Evolutionary conservation across 768 basidiomycete genomes (phyloP).

Genomic region (Tylopilus rubrobrunneus): DNA sequence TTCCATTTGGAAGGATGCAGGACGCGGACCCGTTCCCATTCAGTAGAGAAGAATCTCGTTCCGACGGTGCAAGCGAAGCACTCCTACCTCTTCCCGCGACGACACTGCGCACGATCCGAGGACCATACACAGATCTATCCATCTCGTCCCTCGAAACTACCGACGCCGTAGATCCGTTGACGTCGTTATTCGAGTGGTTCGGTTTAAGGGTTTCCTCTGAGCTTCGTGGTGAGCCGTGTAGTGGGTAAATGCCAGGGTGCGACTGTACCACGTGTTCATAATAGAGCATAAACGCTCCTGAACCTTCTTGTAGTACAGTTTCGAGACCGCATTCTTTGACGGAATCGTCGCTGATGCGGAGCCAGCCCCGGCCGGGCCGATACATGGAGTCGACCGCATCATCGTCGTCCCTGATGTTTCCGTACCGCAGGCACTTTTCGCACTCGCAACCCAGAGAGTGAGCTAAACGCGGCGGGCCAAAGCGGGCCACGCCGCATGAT

Average conservation of each 20-base stretch:
- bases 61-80: slow-evolving; percentile 32
- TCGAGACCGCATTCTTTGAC: slow-evolving; percentile 76
- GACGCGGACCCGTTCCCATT: slow-evolving; percentile 12
- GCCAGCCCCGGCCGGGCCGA: slow-evolving; percentile 67
- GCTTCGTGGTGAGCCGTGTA: slow-evolving; percentile 38
- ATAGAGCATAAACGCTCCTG: slow-evolving; percentile 86
- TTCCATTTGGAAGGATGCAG: slow-evolving; percentile 22
- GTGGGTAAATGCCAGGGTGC: slow-evolving; percentile 32
- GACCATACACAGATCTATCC: slow-evolving; percentile 31
- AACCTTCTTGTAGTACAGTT: slow-evolving; percentile 67
- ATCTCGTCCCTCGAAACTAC: slow-evolving; percentile 30
- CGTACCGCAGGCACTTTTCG: slow-evolving; percentile 41
- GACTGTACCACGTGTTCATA: slow-evolving; percentile 70
- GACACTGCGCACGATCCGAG: slow-evolving; percentile 57
- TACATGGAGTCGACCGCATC: slow-evolving; percentile 31
- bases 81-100: slow-evolving; percentile 44
- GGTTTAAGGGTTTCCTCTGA: slow-evolving; percentile 68
- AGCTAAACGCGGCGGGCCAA: slow-evolving; percentile 35
- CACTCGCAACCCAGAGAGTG: slow-evolving; percentile 47
- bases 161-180: slow-evolving; percentile 48
- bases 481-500: slow-evolving; percentile 36
- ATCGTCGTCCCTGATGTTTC: slow-evolving; percentile 58
- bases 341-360: slow-evolving; percentile 82
- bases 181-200: slow-evolving; percentile 31
- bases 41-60: slow-evolving; percentile 18